These are phyloP conservation scores for Globisporangium spiculum DNA, from an alignment of 352 stramenopile genomes.

Conservation along the genomic window DNA sequence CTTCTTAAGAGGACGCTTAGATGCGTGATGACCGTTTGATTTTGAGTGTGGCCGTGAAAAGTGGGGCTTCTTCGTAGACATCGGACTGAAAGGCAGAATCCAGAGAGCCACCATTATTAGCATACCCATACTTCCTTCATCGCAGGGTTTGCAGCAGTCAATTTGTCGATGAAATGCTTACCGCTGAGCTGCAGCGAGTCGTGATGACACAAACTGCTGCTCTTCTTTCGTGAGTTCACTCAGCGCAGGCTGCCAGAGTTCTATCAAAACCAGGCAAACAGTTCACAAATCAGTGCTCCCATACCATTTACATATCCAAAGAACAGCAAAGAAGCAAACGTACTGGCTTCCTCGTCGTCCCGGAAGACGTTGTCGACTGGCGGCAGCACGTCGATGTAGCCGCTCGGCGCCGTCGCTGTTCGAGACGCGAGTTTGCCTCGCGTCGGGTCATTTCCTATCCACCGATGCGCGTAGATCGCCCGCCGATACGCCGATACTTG, in stretches of 20 bases:
- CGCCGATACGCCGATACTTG: conserved; percentile 67
- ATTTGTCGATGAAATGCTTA: conserved; percentile 17
- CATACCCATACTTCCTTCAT: background rate
- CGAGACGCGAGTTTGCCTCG: conserved; percentile 17
- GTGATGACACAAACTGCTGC: conserved; percentile 59
- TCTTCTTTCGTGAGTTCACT: conserved; percentile 73
- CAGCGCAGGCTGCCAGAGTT: conserved; percentile 65
- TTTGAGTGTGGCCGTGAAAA: conserved; percentile 12
- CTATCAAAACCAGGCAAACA: conserved; percentile 18
- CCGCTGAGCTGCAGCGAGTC: conserved; percentile 32
- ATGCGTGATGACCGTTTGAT: conserved; percentile 24
- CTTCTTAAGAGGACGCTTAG: conserved; percentile 28
- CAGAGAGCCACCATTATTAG: conserved; percentile 1
- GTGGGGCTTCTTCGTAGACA: conserved; percentile 38
- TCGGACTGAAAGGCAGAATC: conserved; percentile 28
- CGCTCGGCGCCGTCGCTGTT: conserved; percentile 19
- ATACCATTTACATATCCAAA: background rate
- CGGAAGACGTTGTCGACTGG: conserved; percentile 47
- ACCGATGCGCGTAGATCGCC: conserved; percentile 42
- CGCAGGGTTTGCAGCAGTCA: background rate
- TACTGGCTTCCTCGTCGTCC: conserved; percentile 40
- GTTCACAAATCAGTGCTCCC: background rate
- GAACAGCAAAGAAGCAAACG: conserved; percentile 3
- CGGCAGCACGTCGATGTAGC: conserved; percentile 56
- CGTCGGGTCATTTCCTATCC: conserved; percentile 53